These are phyloP conservation scores for Graphiopsis chlorocephala DNA, from an alignment of 2,329 filamentous ascomycete genomes.

Conservation along the genomic window DNA sequence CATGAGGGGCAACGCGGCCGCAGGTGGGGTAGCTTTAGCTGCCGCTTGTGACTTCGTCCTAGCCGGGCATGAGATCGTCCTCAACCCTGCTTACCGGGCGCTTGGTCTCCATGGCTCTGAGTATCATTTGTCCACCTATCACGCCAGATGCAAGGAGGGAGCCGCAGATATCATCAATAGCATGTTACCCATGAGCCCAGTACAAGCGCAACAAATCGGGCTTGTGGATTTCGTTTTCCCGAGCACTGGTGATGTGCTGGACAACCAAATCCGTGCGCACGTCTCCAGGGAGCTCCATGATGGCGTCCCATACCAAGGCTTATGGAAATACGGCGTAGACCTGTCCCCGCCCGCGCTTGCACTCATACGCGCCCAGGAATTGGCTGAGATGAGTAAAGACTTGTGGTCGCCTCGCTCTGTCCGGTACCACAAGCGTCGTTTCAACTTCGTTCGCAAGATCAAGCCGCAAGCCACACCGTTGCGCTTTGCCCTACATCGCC, in stretches of 20 bases:
- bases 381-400: conserved; percentile 44
- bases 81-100: conserved; percentile 44
- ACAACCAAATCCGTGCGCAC: conserved; percentile 37
- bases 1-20: conserved; percentile 44
- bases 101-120: conserved; percentile 39
- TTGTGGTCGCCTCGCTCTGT: conserved; percentile 41
- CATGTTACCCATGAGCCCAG: conserved; percentile 41
- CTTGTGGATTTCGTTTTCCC: conserved; percentile 42
- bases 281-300: conserved; percentile 33
- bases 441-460: conserved; percentile 42
- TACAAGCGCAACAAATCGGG: conserved; percentile 38
- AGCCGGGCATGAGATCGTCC: conserved; percentile 38
- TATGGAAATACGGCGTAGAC: conserved; percentile 40
- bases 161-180: conserved; percentile 34
- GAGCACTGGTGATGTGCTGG: conserved; percentile 33
- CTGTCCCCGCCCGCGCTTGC: conserved; percentile 34
- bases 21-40: conserved; percentile 44
- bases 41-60: conserved; percentile 39
- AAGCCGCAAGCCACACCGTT: conserved; percentile 39
- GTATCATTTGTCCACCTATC: conserved; percentile 43
- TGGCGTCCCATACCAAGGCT: conserved; percentile 21
- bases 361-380: conserved; percentile 36
- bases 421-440: conserved; percentile 40
- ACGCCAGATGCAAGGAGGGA: conserved; percentile 37
- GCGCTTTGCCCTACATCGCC: conserved; percentile 41